Percentiles rank a stretch among this genome's conserved stretches.
phyloP scores from a whole-genome alignment of 75 land plant genomes.

The Pinus albicaulis region DNA sequence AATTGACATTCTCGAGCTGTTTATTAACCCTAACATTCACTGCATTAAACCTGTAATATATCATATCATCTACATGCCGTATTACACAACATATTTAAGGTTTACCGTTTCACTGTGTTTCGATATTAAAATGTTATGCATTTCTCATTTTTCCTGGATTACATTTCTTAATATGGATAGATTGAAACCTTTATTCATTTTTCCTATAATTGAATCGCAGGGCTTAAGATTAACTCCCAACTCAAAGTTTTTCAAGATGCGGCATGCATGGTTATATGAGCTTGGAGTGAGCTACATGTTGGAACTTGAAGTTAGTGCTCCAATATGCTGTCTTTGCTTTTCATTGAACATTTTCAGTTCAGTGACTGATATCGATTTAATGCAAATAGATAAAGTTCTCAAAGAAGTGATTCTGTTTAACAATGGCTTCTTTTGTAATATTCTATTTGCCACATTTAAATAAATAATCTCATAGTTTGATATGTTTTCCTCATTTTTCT shows the following conservation, averaged over 20 bases:
- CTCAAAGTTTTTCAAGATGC: constrained; percentile 40
- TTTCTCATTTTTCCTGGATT: neutral
- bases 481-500: neutral
- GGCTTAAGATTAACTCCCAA: constrained; percentile 24
- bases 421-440: too few species aligned
- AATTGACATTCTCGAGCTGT: too few species aligned
- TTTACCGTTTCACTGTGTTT: too few species aligned
- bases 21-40: too few species aligned
- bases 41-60: too few species aligned
- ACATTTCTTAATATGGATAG: neutral
- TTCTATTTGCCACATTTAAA: too few species aligned
- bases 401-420: too few species aligned
- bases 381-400: neutral
- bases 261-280: constrained; percentile 48
- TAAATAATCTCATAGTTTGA: neutral
- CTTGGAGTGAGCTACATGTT: constrained; percentile 42
- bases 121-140: too few species aligned
- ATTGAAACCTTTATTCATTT: neutral
- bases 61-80: too few species aligned
- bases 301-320: constrained; percentile 24
- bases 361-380: neutral
- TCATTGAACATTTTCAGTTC: constrained; percentile 7
- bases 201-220: constrained; percentile 8
- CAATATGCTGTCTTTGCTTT: neutral
- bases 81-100: too few species aligned